phyloP scores from a whole-genome alignment of 768 basidiomycete genomes.

The Hericium rajendrae region DNA sequence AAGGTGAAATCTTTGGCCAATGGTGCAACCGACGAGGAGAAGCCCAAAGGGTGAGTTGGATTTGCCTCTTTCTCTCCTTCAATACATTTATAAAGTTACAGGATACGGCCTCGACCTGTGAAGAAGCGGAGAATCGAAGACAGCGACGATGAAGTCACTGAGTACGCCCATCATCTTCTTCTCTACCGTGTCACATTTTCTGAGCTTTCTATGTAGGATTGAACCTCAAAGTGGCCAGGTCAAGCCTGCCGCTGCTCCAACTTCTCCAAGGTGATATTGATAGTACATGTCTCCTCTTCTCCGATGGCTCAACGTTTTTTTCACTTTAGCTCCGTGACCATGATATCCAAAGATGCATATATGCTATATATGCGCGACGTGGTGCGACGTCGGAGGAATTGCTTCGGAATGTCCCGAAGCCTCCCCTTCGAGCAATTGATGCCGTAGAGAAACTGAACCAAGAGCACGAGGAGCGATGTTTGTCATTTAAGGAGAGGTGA shows the following conservation, averaged over 20 bases:
- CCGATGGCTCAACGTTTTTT: too few relatives aligned
- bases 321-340: slow-evolving; percentile 20
- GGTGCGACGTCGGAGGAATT: not conserved
- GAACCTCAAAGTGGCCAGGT: not conserved
- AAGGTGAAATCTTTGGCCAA: slow-evolving; percentile 47
- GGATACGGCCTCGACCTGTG: slow-evolving; percentile 6
- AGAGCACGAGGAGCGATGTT: slow-evolving; percentile 44
- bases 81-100: not conserved
- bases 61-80: too few relatives aligned
- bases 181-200: too few relatives aligned
- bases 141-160: slow-evolving; percentile 36
- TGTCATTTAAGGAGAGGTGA: slow-evolving; percentile 38
- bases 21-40: slow-evolving; percentile 20
- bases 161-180: slow-evolving; percentile 2
- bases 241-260: not conserved
- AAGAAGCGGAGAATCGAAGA: slow-evolving; percentile 50
- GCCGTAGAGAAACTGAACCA: slow-evolving; percentile 48
- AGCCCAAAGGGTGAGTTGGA: slow-evolving; percentile 10
- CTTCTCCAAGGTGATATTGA: not conserved
- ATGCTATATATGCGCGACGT: slow-evolving; percentile 81
- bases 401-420: slow-evolving; percentile 23
- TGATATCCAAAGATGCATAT: slow-evolving; percentile 82
- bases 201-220: not conserved
- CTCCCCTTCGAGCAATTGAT: slow-evolving; percentile 45
- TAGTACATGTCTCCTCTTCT: too few relatives aligned